Conservation (phyloP, 1,139 yeast species). For the Yamadazyma sp. region DNA sequence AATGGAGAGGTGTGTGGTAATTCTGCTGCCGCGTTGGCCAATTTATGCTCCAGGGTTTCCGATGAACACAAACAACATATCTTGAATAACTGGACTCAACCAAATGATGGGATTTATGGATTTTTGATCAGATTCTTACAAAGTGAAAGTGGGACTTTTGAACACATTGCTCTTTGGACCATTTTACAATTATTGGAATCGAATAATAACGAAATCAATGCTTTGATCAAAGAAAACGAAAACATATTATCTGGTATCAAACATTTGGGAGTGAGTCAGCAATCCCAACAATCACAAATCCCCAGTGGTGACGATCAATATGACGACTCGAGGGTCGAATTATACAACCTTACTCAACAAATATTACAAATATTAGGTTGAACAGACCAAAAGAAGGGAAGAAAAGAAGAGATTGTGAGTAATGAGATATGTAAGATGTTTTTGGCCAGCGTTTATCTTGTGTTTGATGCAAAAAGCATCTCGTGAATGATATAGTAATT, state of each 20-base stretch:
- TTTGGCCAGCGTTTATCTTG: too few species aligned
- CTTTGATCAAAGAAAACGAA: conserved; percentile 60
- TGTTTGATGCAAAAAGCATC: too few species aligned
- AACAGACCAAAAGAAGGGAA: too few species aligned
- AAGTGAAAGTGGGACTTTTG: conserved; percentile 92
- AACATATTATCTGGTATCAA: conserved; percentile 59
- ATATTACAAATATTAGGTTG: conserved; percentile 56
- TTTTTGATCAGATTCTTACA: conserved; percentile 79
- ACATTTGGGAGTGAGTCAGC: conserved; percentile 47
- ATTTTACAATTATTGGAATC: conserved; percentile 89
- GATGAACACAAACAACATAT: conserved; percentile 75
- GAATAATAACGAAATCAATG: conserved; percentile 68
- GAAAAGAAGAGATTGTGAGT: neutral
- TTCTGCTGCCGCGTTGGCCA: conserved; percentile 97
- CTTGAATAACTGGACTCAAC: conserved; percentile 74
- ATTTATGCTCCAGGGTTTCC: conserved; percentile 82
- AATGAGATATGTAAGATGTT: conserved; percentile 2
- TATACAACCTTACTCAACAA: conserved; percentile 78
- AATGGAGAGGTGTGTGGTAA: conserved; percentile 98
- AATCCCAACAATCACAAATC: conserved; percentile 26
- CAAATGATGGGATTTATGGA: conserved; percentile 83
- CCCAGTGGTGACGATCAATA: conserved; percentile 33
- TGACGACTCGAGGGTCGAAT: conserved; percentile 69
- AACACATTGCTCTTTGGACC: conserved; percentile 98
- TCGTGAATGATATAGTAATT: too few species aligned